Base-by-base conservation (phyloP, 805 yeast genomes). In the Lachancea thermotolerans region DNA sequence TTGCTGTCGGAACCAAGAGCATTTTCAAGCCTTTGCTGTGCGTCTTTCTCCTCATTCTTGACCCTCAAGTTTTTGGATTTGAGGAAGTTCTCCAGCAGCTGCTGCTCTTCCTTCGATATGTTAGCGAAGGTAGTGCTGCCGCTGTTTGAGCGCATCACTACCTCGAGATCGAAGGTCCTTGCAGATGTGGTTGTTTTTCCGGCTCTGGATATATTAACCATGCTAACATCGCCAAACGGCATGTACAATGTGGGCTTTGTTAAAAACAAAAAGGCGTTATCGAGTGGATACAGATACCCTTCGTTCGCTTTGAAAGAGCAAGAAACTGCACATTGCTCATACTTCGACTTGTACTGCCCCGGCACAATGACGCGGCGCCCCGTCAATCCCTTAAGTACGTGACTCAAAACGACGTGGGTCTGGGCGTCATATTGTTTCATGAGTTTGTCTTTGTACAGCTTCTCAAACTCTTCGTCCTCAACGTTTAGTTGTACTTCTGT, bases 271-370 rank as follows among this genome's bases (percentile, higher is more conserved):
- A 93, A 78, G 45, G 95, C 85, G 66, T 87, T 85, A 53, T 93
- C 99, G 48, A 93, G 74, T n/a, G 95, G 88, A 65, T 86, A 93
- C 49, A 93, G 68, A 56, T 89, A 85, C 27, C 99, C 98, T 70
- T 93, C 98, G 41, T 86, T 84, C 0, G 98, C 98, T 66, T 91
- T 93, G 55, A 87, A 77, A 6, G 97, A 87, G 68, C 98, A 91
- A 16, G 88, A 75, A 27, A 93, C 84, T 3, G 95, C 96, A 11
- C 95, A 85, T 57, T 84, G 88, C 37, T 79, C 80, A 58, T 81
- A 82, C 34, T 81, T 78, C 4, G 95, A 82, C 49, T 74, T 74
- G 72, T 79, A 93, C 2, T 84, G 72, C 11, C 96, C 95, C 0
- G 97, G 96, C 35, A 81, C 80, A 25, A 87, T 80, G 46, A 91